A percentile compares a stretch with the other conserved stretches of the same genome.
These are phyloP conservation scores for Litchi chinensis DNA, from an alignment of 345 rosid genomes.

Conservation along the genomic window DNA sequence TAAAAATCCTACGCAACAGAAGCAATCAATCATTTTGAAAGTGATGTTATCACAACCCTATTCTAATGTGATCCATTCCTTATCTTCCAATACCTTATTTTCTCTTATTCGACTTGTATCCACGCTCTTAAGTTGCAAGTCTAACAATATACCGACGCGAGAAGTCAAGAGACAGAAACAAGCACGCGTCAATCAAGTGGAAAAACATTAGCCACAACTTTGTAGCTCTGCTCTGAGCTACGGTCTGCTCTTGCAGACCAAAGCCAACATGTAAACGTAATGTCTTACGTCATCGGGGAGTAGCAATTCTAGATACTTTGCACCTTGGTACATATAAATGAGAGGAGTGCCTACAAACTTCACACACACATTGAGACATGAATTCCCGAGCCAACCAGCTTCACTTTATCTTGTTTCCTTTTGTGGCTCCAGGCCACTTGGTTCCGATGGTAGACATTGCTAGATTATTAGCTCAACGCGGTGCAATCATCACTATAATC, in stretches of 20 bases:
- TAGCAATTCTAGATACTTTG: background rate
- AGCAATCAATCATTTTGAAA: no score
- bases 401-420: conserved; percentile 4
- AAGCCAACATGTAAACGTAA: background rate
- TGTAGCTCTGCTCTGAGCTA: background rate
- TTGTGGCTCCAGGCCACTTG: background rate
- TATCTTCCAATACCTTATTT: conserved; percentile 42
- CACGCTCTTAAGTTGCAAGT: no score
- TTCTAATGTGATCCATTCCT: no score
- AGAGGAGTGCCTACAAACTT: background rate
- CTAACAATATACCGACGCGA: no score
- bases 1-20: no score
- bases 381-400: background rate
- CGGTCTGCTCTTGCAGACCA: background rate
- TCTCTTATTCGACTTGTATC: no score
- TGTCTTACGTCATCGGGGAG: no score
- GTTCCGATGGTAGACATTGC: conserved; percentile 1
- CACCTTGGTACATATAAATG: background rate
- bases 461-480: background rate
- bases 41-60: no score
- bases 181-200: no score
- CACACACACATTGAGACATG: background rate
- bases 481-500: background rate
- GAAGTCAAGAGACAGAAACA: background rate
- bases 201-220: background rate